These are phyloP conservation scores for Trichoderma harzianum DNA, from an alignment of 2,329 filamentous ascomycete genomes.

Conservation along the genomic window DNA sequence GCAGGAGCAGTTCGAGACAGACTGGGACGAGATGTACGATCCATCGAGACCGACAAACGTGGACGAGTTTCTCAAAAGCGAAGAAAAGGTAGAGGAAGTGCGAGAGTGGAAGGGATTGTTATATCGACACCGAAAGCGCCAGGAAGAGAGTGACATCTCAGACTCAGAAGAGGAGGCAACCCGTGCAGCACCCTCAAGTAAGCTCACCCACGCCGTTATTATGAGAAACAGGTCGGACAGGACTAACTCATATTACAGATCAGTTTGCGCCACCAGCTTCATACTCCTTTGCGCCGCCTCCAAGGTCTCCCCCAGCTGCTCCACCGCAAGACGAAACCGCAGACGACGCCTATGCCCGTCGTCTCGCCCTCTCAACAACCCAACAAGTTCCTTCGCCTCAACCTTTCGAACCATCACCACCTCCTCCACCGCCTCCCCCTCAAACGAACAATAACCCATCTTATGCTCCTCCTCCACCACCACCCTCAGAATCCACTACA, in stretches of 20 bases:
- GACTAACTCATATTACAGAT: constrained; percentile 34
- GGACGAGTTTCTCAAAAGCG: constrained; percentile 78
- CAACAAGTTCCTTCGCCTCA: constrained; percentile 32
- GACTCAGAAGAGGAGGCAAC: constrained; percentile 40
- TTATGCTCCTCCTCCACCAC: constrained; percentile 27
- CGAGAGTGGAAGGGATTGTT: constrained; percentile 82
- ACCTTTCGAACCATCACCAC: constrained; percentile 32
- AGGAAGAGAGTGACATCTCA: constrained; percentile 37
- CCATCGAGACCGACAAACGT: constrained; percentile 78
- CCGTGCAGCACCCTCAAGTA: constrained; percentile 33
- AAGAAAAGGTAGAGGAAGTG: constrained; percentile 76
- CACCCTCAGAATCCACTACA: constrained; percentile 46
- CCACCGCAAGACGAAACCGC: constrained; percentile 59
- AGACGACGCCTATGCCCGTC: constrained; percentile 66
- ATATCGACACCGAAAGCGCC: constrained; percentile 62
- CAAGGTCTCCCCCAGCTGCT: constrained; percentile 45
- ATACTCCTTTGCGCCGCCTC: constrained; percentile 56
- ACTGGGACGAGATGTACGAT: constrained; percentile 93
- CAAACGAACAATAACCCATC: constrained; percentile 23
- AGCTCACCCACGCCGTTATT: constrained; percentile 15
- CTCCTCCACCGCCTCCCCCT: constrained; percentile 31
- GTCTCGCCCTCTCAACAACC: constrained; percentile 54
- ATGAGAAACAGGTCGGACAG: neutral
- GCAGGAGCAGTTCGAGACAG: constrained; percentile 57
- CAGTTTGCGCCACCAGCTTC: constrained; percentile 59